Conservation (phyloP, 2,329 filamentous ascomycete genomes). For the Biscogniauxia marginata region DNA sequence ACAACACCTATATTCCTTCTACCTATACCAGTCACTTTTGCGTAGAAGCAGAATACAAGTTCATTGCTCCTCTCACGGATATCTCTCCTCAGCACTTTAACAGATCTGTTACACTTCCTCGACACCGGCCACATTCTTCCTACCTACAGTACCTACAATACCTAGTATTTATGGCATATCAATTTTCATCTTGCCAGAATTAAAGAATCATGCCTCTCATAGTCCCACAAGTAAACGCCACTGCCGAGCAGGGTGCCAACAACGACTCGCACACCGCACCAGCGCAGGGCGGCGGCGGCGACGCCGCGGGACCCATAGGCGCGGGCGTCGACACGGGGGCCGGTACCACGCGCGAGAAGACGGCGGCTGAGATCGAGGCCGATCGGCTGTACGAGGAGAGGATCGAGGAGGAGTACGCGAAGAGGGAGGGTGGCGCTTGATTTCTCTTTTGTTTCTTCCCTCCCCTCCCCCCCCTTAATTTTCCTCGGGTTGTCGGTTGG, state of each 20-base stretch:
- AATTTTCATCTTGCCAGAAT: too few relatives aligned
- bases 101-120: too few relatives aligned
- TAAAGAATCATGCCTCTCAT: background rate
- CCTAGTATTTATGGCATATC: too few relatives aligned
- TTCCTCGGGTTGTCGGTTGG: too few relatives aligned
- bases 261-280: constrained; percentile 11
- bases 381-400: constrained; percentile 50
- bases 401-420: constrained; percentile 57
- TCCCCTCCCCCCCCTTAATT: background rate
- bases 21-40: too few relatives aligned
- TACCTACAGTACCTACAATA: too few relatives aligned
- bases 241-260: background rate
- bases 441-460: background rate
- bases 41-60: too few relatives aligned
- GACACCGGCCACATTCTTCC: background rate
- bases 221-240: background rate
- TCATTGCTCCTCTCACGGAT: too few relatives aligned
- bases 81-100: too few relatives aligned
- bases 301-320: constrained; percentile 30
- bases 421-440: constrained; percentile 51
- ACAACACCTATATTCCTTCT: too few relatives aligned
- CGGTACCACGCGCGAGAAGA: constrained; percentile 46
- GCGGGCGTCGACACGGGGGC: constrained; percentile 51
- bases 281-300: background rate
- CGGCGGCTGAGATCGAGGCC: constrained; percentile 48